phyloP scores from a whole-genome alignment of 2,329 filamentous ascomycete genomes.

The Fragosphaeria purpurea region DNA sequence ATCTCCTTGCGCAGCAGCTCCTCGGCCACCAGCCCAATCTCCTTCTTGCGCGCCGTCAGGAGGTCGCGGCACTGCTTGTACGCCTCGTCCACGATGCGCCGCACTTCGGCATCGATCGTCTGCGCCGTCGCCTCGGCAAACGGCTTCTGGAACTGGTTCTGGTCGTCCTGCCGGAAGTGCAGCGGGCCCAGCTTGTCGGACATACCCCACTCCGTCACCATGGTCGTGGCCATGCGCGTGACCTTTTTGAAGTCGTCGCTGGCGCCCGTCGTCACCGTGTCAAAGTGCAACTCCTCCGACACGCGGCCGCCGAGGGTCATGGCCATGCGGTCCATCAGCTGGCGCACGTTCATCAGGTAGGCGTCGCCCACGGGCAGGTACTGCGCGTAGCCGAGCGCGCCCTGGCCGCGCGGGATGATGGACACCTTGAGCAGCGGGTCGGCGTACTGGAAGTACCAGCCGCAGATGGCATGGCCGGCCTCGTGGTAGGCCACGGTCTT shows the following conservation, averaged over 20 bases:
- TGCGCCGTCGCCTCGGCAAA: conserved; percentile 92
- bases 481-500: conserved; percentile 52
- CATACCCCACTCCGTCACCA: conserved; percentile 99
- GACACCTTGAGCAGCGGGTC: conserved; percentile 96
- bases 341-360: conserved; percentile 90
- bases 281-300: conserved; percentile 92
- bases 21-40: conserved; percentile 84
- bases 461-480: conserved; percentile 94
- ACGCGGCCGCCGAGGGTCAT: conserved; percentile 97
- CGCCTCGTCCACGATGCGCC: conserved; percentile 81
- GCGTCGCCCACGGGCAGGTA: conserved; percentile 88
- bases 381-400: conserved; percentile 89
- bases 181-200: conserved; percentile 86
- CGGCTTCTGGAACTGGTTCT: conserved; percentile 80
- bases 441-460: conserved; percentile 95
- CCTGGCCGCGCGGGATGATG: conserved; percentile 93
- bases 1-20: conserved; percentile 90
- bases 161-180: conserved; percentile 69
- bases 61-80: conserved; percentile 85
- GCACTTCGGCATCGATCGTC: conserved; percentile 84
- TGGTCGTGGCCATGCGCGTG: conserved; percentile 85
- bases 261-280: conserved; percentile 88
- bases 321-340: conserved; percentile 98
- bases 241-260: conserved; percentile 99
- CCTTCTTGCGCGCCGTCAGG: conserved; percentile 72